Percentiles rank a stretch among this genome's conserved stretches.
These are phyloP conservation scores for Ganoderma sinense DNA, from an alignment of 1,284 basidiomycete genomes.

Conservation along the genomic window DNA sequence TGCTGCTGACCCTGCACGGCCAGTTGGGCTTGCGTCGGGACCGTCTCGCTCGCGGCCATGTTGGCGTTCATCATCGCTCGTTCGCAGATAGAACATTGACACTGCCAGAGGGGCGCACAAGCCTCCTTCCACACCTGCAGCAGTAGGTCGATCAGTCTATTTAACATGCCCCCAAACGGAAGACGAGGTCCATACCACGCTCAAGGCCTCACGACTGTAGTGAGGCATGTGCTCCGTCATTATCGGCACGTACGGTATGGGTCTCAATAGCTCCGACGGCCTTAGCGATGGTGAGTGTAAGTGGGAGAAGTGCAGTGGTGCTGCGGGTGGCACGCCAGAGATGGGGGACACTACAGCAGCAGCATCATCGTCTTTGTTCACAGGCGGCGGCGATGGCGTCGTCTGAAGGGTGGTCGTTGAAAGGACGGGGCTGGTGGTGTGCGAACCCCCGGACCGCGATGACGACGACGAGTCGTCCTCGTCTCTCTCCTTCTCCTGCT, in stretches of 20 bases:
- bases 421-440: slow-evolving; percentile 76
- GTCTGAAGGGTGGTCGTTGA: slow-evolving; percentile 77
- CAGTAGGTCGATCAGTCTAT: slow-evolving; percentile 15
- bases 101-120: slow-evolving; percentile 72
- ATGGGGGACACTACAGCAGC: slow-evolving; percentile 37
- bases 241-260: slow-evolving; percentile 74
- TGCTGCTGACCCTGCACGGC: slow-evolving; percentile 31
- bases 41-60: slow-evolving; percentile 40
- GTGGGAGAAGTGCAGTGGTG: slow-evolving; percentile 40
- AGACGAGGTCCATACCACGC: slow-evolving; percentile 51
- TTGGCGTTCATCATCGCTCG: slow-evolving; percentile 60
- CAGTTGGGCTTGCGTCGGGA: slow-evolving; percentile 27
- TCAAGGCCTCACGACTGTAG: slow-evolving; percentile 67
- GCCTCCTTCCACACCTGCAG: slow-evolving; percentile 75
- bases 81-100: slow-evolving; percentile 74
- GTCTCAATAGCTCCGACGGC: slow-evolving; percentile 61
- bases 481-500: slow-evolving; percentile 33
- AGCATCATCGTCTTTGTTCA: slow-evolving; percentile 45
- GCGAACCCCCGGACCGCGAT: slow-evolving; percentile 57
- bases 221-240: slow-evolving; percentile 64
- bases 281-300: slow-evolving; percentile 58
- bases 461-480: slow-evolving; percentile 56
- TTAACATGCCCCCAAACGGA: slow-evolving; percentile 5
- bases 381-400: slow-evolving; percentile 75
- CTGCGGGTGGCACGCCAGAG: slow-evolving; percentile 35